phyloP scores from a whole-genome alignment of 371 early-diverging fungal genomes.

The Mortierella sp. region DNA sequence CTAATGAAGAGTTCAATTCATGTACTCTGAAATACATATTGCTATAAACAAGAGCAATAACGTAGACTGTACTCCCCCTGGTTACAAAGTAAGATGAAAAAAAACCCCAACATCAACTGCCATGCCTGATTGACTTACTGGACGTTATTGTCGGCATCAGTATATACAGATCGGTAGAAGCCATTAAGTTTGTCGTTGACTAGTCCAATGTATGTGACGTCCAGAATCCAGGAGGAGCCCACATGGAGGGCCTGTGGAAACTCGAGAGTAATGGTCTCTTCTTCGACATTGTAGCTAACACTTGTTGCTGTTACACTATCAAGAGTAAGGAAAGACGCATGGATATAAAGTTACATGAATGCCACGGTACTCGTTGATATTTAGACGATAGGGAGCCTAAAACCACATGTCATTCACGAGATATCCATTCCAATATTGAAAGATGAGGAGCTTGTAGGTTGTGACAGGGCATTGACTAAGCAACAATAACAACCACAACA shows the following conservation, averaged over 20 bases:
- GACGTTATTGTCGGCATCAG: conserved; percentile 59
- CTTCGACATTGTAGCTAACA: conserved; percentile 51
- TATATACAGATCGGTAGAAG: conserved; percentile 85
- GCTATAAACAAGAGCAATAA: neutral
- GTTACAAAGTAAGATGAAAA: neutral
- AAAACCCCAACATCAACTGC: neutral
- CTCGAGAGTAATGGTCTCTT: conserved; percentile 51
- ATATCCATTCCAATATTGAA: too few relatives aligned
- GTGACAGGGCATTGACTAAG: too few relatives aligned
- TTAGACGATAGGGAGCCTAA: too few relatives aligned
- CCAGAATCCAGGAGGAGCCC: conserved; percentile 50
- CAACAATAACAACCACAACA: too few relatives aligned
- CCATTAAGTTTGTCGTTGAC: conserved; percentile 89
- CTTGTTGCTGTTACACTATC: conserved; percentile 48
- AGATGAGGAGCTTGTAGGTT: too few relatives aligned
- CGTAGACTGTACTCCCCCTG: neutral
- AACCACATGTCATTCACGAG: too few relatives aligned
- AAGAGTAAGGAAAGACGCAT: neutral
- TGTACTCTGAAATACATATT: neutral
- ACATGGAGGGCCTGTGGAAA: conserved; percentile 42
- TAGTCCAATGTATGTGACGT: conserved; percentile 62
- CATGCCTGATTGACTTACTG: conserved; percentile 27
- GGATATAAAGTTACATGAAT: neutral
- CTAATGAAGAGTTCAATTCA: neutral
- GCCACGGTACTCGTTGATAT: too few relatives aligned